A percentile compares a stretch with the other conserved stretches of the same genome.
These are phyloP conservation scores for Rosa hybrid DNA, from an alignment of 331 rosid species.

Conservation along the genomic window DNA sequence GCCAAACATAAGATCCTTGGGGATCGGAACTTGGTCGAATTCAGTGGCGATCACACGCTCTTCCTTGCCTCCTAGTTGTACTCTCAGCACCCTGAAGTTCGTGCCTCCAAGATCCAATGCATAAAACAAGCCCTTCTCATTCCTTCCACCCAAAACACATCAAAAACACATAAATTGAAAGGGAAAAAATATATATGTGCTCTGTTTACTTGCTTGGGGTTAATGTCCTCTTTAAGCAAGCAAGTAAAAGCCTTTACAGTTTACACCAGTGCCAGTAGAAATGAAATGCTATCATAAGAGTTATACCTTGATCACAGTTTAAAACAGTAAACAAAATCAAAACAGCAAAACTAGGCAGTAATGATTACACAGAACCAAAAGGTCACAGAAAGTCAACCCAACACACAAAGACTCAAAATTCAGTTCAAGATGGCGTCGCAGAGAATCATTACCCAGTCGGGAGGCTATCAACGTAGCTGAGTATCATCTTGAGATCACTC, in stretches of 20 bases:
- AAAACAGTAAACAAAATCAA: neutral
- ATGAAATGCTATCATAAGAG: neutral
- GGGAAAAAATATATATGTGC: neutral
- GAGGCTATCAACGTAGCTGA: conserved; percentile 68
- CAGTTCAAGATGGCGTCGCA: neutral
- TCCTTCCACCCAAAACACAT: conserved; percentile 43
- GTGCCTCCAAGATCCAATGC: conserved; percentile 98
- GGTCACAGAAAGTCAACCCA: neutral
- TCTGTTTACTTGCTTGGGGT: neutral
- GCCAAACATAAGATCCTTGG: conserved; percentile 70
- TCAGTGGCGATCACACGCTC: conserved; percentile 74
- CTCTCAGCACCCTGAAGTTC: conserved; percentile 83
- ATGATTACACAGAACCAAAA: no score
- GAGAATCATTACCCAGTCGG: conserved; percentile 66
- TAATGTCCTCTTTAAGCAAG: neutral
- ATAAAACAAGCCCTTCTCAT: conserved; percentile 86
- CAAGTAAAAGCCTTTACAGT: neutral
- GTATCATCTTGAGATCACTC: conserved; percentile 82
- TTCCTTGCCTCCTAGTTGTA: conserved; percentile 77
- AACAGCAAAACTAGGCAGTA: neutral
- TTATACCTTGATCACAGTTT: neutral
- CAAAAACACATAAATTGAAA: neutral
- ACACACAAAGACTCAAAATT: neutral
- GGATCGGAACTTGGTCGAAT: conserved; percentile 77
- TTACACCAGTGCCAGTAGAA: neutral